Evolutionary conservation across 306 rosid species (phyloP), one percentile per base, ranked within the genome.

Genomic region (Calophaca sinica): DNA sequence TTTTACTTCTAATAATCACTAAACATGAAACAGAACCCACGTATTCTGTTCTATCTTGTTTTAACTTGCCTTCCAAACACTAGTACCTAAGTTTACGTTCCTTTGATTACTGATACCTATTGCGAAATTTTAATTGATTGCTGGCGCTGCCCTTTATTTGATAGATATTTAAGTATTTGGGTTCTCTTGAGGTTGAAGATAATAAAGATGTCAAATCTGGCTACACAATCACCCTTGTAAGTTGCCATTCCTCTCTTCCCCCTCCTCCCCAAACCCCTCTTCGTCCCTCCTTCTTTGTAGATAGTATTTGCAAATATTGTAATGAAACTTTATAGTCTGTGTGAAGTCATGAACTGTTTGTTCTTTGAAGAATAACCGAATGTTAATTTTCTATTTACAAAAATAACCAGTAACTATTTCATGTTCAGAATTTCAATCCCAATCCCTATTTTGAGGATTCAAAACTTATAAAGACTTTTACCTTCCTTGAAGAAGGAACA

Each of bases 361-460:
- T 64, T 44, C 39, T 42, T 42, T 44, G 54, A 63, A 41, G 52
- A 63, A 63, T 41, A 63, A 15, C 5, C 9, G 15, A 41, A 41
- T 42, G 51, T 42, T 10, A 4, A 20, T 44, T 63, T 63, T 63
- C 51, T 63, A 20, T 42, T 20, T 52, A 63, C 15, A 42, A 42
- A 64, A 64, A 5, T 64, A 42, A 20, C 70, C 6, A 26, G 38
- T 26, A 59, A 41, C 75, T 64, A 36, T 75, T 78, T 68, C 32
- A 68, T 81, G n/a, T 68, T 76, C 90, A 94, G 98, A 84, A 87
- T 83, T 94, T 94, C 89, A 90, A 85, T 46, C 63, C 87, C 61
- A 94, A 91, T 84, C 93, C 98, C 74, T 92, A 87, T 80, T 94
- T 94, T 78, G 98, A 94, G 84, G 89, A 91, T 63, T 63, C 87